Evolutionary conservation across 2,329 filamentous ascomycete species (phyloP).

Genomic region (Aspergillus pseudoviridinutans): DNA sequence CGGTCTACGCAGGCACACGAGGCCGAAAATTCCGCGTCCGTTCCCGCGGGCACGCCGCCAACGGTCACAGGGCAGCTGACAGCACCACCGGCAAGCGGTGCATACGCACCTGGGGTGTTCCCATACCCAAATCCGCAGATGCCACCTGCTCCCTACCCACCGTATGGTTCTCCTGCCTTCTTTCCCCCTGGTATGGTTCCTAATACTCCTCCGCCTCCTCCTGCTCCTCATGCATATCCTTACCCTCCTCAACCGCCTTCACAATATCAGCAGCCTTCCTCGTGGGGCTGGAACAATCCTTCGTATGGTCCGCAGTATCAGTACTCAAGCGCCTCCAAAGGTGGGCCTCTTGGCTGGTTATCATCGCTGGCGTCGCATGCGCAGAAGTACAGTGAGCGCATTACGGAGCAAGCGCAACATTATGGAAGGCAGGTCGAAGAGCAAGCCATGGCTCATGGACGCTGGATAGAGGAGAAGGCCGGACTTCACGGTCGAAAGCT

Average conservation of each 20-base stretch:
- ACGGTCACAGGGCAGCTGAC: conserved; percentile 6
- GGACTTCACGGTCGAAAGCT: conserved; percentile 25
- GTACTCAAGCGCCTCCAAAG: conserved; percentile 19
- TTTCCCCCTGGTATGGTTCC: conserved; percentile 4
- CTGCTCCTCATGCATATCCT: conserved; percentile 18
- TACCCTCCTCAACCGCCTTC: conserved; percentile 18
- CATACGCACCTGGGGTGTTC: conserved; percentile 8
- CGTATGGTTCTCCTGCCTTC: conserved; percentile 21
- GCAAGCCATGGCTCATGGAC: conserved; percentile 33
- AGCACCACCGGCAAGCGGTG: conserved; percentile 5
- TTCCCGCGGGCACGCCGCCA: conserved; percentile 3
- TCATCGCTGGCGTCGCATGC: conserved; percentile 33
- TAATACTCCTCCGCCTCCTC: conserved; percentile 12
- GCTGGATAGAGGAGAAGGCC: conserved; percentile 38
- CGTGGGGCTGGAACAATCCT: conserved; percentile 27
- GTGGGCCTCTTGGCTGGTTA: conserved; percentile 31
- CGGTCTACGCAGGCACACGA: conserved; percentile 8
- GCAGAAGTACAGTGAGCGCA: conserved; percentile 38
- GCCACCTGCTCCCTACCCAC: conserved; percentile 12
- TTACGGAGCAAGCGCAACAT: conserved; percentile 33
- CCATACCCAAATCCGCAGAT: conserved; percentile 12
- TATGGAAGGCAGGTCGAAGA: conserved; percentile 38
- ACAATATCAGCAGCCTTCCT: conserved; percentile 15
- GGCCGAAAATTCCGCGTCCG: conserved; percentile 3
- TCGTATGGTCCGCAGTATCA: conserved; percentile 20